These are phyloP conservation scores for Rhodotorula sp. DNA, from an alignment of 1,284 basidiomycete species.

Conservation along the genomic window DNA sequence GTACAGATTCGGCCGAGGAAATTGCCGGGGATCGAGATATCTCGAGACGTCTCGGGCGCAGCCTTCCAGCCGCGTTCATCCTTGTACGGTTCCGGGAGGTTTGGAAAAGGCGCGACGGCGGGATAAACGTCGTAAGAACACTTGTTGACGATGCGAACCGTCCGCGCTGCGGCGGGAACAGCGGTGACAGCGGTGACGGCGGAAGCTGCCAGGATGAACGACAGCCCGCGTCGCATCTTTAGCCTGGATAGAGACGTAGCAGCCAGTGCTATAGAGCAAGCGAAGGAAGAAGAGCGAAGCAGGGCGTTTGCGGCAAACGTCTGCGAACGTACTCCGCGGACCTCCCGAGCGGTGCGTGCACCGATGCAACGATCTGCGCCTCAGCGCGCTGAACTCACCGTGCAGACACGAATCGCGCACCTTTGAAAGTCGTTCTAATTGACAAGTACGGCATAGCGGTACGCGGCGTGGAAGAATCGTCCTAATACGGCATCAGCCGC, in stretches of 20 bases:
- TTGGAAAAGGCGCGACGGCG: slow-evolving; percentile 1
- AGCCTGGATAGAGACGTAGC: no score
- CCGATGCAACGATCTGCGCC: no score
- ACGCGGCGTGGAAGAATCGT: no score
- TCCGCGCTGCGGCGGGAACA: neutral
- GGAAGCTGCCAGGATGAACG: neutral
- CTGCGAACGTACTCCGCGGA: no score
- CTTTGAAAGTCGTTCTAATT: neutral
- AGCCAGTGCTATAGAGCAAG: neutral
- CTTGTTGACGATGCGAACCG: slow-evolving; percentile 10
- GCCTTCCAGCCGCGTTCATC: slow-evolving; percentile 11
- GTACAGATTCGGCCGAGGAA: slow-evolving; percentile 23
- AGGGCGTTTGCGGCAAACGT: no score
- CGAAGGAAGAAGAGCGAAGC: neutral
- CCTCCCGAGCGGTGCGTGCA: no score
- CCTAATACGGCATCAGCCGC: slow-evolving; percentile 63
- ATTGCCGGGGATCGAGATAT: slow-evolving; percentile 5
- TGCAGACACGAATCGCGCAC: neutral
- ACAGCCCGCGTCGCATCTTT: neutral
- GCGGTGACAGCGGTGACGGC: neutral
- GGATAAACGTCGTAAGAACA: slow-evolving; percentile 22
- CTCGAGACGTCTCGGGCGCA: neutral
- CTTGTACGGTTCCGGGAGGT: neutral
- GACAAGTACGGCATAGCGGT: neutral
- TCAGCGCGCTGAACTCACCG: no score